Evolutionary conservation across 805 yeast species (phyloP).

Genomic region (Candida ascalaphidarum): DNA sequence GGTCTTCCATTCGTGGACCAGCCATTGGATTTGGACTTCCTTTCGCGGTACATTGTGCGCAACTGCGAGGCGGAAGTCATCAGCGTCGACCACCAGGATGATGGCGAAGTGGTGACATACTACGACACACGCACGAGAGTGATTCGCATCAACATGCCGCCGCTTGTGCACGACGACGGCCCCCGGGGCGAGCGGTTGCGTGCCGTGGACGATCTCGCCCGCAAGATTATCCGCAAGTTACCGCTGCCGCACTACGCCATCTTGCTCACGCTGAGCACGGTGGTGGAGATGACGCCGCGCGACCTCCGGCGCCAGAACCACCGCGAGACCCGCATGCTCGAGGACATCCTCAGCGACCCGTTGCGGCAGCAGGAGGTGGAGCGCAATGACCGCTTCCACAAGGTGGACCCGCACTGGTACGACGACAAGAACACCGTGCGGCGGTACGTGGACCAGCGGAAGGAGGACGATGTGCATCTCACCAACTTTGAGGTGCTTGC

Average conservation of each 20-base stretch:
- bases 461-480: constrained; percentile 28
- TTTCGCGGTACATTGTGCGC: constrained; percentile 33
- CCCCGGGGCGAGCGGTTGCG: constrained; percentile 19
- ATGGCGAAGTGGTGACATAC: constrained; percentile 44
- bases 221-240: constrained; percentile 51
- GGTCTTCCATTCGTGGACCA: constrained; percentile 46
- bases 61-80: constrained; percentile 47
- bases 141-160: constrained; percentile 48
- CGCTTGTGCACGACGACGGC: constrained; percentile 24
- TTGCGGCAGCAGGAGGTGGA: constrained; percentile 46
- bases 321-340: no score
- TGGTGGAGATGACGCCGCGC: constrained; percentile 18
- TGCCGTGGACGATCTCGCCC: constrained; percentile 38
- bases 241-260: constrained; percentile 71
- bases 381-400: constrained; percentile 34
- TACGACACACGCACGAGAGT: constrained; percentile 58
- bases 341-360: constrained; percentile 47
- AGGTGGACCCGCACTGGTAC: constrained; percentile 9
- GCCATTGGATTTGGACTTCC: constrained; percentile 30
- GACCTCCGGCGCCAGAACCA: no score
- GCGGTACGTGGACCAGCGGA: constrained; percentile 19
- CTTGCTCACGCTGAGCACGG: constrained; percentile 36
- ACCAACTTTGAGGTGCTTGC: constrained; percentile 38
- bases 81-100: constrained; percentile 26
- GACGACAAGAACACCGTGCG: constrained; percentile 16